A percentile compares a stretch with the other conserved stretches of the same genome.
Evolutionary conservation across 2,329 filamentous ascomycete species (phyloP).

Genomic region (Colletotrichum sp.): DNA sequence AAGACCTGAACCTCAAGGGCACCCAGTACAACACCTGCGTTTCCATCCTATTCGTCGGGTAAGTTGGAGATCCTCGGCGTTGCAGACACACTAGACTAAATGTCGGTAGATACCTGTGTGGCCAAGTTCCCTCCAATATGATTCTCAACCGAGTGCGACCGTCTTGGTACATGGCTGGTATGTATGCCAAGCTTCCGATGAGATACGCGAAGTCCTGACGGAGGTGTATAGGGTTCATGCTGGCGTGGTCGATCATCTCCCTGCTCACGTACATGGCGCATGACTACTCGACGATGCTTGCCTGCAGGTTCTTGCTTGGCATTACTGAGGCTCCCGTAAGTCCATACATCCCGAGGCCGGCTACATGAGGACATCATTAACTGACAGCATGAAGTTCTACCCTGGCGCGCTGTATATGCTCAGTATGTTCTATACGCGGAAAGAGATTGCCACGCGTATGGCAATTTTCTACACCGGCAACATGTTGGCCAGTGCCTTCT

Average conservation of each 20-base stretch:
- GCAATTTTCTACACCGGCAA: conserved; percentile 49
- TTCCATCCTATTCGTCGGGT: conserved; percentile 22
- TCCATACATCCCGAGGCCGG: background rate
- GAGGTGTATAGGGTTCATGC: conserved; percentile 10
- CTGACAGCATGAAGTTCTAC: background rate
- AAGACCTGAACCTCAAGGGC: conserved; percentile 30
- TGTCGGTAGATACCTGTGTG: conserved; percentile 12
- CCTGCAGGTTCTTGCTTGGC: conserved; percentile 21
- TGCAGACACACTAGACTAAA: background rate
- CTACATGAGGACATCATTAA: accelerated
- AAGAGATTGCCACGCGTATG: conserved; percentile 33
- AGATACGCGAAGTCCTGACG: background rate
- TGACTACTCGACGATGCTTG: conserved; percentile 17
- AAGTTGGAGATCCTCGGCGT: background rate
- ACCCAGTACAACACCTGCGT: conserved; percentile 33
- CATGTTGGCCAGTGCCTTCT: conserved; percentile 48
- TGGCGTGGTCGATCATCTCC: conserved; percentile 20
- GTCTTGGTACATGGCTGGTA: conserved; percentile 21
- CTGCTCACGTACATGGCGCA: conserved; percentile 20
- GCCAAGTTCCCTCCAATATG: conserved; percentile 36
- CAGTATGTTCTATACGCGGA: conserved; percentile 20
- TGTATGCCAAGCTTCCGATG: background rate
- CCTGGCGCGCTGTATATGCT: conserved; percentile 23
- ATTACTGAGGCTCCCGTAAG: conserved; percentile 21
- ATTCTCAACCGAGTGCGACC: conserved; percentile 33